Conservation (phyloP, 129 eudicot species). For the Chrysanthemum seticuspe region DNA sequence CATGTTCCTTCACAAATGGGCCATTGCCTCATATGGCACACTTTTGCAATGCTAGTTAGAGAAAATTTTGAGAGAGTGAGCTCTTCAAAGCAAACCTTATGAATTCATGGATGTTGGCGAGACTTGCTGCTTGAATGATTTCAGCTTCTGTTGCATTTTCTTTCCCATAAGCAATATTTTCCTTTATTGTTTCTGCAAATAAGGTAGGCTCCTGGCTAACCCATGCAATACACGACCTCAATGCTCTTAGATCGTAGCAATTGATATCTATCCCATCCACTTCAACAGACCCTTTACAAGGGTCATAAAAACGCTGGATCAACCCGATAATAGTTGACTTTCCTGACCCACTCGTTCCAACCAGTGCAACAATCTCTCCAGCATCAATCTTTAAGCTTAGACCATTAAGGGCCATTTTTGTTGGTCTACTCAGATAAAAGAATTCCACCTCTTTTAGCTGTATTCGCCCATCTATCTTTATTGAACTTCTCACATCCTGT, state of each 20-base stretch:
- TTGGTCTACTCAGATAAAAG: slow-evolving; percentile 41
- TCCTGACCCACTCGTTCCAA: slow-evolving; percentile 59
- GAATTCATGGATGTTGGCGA: slow-evolving; percentile 51
- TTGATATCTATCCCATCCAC: slow-evolving; percentile 47
- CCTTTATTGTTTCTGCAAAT: slow-evolving; percentile 44
- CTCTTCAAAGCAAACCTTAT: slow-evolving; percentile 27
- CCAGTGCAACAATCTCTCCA: slow-evolving; percentile 49
- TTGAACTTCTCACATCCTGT: slow-evolving; percentile 3
- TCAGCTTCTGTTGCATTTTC: slow-evolving; percentile 41
- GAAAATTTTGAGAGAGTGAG: slow-evolving; percentile 7
- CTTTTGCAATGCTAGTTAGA: neutral
- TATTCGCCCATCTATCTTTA: slow-evolving; percentile 30
- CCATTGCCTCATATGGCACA: neutral
- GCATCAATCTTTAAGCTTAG: slow-evolving; percentile 39
- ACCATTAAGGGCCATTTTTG: slow-evolving; percentile 29
- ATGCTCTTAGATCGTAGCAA: slow-evolving; percentile 34
- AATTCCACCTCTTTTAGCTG: slow-evolving; percentile 40
- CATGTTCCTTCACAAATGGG: no score
- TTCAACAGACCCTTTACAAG: slow-evolving; percentile 41
- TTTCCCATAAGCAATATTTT: slow-evolving; percentile 43
- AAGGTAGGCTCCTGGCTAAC: slow-evolving; percentile 59
- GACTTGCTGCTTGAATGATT: slow-evolving; percentile 43
- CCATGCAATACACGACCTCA: slow-evolving; percentile 45
- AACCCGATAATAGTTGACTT: slow-evolving; percentile 49
- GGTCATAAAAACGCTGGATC: slow-evolving; percentile 52